Evolutionary conservation across 2,329 filamentous ascomycete genomes (phyloP), one percentile per base, ranked within the genome.

Genomic region (Fusarium nanum): DNA sequence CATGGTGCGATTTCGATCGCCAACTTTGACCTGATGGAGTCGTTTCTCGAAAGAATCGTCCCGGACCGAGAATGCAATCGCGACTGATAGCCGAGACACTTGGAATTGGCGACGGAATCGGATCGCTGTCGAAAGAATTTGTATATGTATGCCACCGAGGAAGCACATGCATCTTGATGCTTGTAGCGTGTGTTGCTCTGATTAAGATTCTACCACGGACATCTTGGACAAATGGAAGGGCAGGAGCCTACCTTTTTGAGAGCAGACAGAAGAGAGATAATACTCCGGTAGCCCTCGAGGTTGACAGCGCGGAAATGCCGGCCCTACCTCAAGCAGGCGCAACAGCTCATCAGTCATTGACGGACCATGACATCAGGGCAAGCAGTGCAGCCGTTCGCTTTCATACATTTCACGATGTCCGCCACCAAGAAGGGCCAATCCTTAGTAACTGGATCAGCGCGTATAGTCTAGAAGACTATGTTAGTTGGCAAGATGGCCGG

Each of bases 291-390:
- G 69, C 41, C 74, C 55, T 42, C 70, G 76, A 34, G 68, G 75
- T 47, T 66, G 74, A 41, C 65, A 68, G 28, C 67, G 59, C 32
- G 67, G 61, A 61, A 67, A 69, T 50, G 56, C 59, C 25, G 60
- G 65, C 27, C 61, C 72, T 13, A 58, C 53, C 41, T 34, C 71
- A 10, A 34, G 70, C 32, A 64, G 74, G 23, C 75, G 76, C 34
- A 80, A 78, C 62, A 80, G 77, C 71, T 81, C 79, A 3, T 80
- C 78, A 1, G 67, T 75, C 20, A 78, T 77, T 57, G 73, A 71
- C 25, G 75, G 64, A 14, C 75, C 75, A 5, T 69, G 75, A n/a
- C 74, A 72, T 59, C 72, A 69, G 45, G 47, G 60, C 25, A 67
- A 56, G 47, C 70, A 68, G n/a, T 65, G 72, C 30, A 76, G 71